Conservation (phyloP, 768 basidiomycete species). For the Scleroderma bovista region DNA sequence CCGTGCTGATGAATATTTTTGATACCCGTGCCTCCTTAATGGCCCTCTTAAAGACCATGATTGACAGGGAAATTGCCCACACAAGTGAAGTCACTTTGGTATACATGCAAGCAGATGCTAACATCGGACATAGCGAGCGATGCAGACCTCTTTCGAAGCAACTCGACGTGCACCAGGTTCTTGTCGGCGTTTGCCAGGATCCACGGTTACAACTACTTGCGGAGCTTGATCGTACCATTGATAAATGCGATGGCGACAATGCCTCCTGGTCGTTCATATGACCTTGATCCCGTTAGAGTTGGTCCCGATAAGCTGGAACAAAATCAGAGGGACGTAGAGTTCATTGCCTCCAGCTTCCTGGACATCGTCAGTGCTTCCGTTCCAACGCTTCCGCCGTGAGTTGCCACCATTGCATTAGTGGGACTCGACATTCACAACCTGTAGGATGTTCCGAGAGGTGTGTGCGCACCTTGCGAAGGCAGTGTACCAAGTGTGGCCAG, state of each 20-base stretch:
- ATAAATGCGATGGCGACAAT: slow-evolving; percentile 68
- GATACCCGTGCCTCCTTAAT: slow-evolving; percentile 71
- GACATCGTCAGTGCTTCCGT: slow-evolving; percentile 68
- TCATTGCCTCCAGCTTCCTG: slow-evolving; percentile 71
- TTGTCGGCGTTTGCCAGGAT: slow-evolving; percentile 80
- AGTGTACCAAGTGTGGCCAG: slow-evolving; percentile 78
- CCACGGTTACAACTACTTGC: slow-evolving; percentile 91
- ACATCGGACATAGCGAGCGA: slow-evolving; percentile 56
- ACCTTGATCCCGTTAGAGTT: slow-evolving; percentile 66
- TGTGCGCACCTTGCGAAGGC: slow-evolving; percentile 73
- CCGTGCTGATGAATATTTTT: slow-evolving; percentile 81
- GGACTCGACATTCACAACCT: neutral
- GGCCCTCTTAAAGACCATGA: slow-evolving; percentile 72
- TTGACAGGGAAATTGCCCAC: slow-evolving; percentile 76
- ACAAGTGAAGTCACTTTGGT: slow-evolving; percentile 47
- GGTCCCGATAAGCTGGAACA: slow-evolving; percentile 54
- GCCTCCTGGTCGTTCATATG: slow-evolving; percentile 70
- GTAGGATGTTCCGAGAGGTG: slow-evolving; percentile 81
- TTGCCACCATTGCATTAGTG: slow-evolving; percentile 1
- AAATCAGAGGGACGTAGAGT: slow-evolving; percentile 67
- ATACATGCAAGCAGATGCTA: neutral
- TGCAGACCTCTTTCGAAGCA: slow-evolving; percentile 78
- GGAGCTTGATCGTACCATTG: slow-evolving; percentile 70
- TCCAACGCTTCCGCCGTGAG: slow-evolving; percentile 70
- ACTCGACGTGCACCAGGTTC: slow-evolving; percentile 83